Base-by-base conservation (phyloP, 1,284 basidiomycete genomes). In the Cryptococcus sp. region DNA sequence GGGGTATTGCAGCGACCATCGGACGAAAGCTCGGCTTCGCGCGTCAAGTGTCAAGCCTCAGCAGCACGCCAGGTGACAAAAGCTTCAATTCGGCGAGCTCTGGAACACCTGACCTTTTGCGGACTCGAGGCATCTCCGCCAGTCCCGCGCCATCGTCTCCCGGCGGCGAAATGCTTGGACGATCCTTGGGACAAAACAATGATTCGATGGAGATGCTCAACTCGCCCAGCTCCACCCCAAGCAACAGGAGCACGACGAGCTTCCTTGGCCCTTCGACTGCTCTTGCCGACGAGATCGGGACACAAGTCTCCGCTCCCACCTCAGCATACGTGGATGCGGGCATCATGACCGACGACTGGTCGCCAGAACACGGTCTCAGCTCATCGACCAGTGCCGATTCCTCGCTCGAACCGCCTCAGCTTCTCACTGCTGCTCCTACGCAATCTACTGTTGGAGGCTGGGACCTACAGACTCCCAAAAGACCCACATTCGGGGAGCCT, bases 71-170 rank as follows among this genome's bases (percentile, higher is more conserved):
- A 0, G 69, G 65, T 17, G 75, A 77, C 60, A 66, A 61, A 52
- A 74, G 72, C 55, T 76, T 76, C 67, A 65, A 65, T 54, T 74
- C 75, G 7, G 60, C 39, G 25, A 68, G 65, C 20, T 73, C 73
- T n/a, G 74, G 66, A 38, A 77, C 75, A 0, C 75, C 75, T 17
- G 75, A 77, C 47, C 67, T 77, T 6, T 70, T 77, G 15, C 73
- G 73, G 2, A 65, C 58, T 22, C 59, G 73, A 25, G 60, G 52
- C 19, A 23, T 62, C 15, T 62, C 61, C 19, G 52, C 46, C 11
- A 62, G 61, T 39, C 61, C 61, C 5, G 57, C 57, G 6, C 57
- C 57, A 23, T 62, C 60, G 6, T 59, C 48, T 25, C 47, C 59
- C 41, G 50, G 53, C 17, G 65, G 64, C 45, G 62, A 62, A 44